These are phyloP conservation scores for Exserohilum turcica DNA, from an alignment of 2,329 filamentous ascomycete species.

Conservation along the genomic window DNA sequence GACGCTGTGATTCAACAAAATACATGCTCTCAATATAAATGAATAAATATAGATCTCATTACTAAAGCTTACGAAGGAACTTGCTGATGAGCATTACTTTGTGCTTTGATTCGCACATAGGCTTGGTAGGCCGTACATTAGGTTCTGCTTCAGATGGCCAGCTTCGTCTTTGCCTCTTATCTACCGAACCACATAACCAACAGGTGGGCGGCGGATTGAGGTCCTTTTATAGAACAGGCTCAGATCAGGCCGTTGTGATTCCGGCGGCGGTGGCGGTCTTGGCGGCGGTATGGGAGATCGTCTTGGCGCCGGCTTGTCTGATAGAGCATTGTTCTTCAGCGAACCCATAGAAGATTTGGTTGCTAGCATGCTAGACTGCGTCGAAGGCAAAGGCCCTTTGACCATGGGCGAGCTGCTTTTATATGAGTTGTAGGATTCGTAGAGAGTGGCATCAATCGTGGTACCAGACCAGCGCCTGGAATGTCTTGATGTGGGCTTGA, in stretches of 20 bases:
- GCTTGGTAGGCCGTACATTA: neutral
- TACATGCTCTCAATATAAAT: neutral
- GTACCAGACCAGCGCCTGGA: conserved; percentile 27
- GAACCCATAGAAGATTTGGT: conserved; percentile 10
- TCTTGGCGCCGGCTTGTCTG: conserved; percentile 16
- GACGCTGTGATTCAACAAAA: neutral
- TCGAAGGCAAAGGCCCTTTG: conserved; percentile 19
- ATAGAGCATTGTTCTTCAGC: conserved; percentile 10
- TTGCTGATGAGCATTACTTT: neutral
- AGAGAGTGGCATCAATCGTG: conserved; percentile 29
- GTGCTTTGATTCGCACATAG: neutral
- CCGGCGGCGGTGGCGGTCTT: conserved; percentile 28
- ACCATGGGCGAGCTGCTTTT: conserved; percentile 9
- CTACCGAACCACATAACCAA: conserved; percentile 11
- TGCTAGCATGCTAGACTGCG: conserved; percentile 26
- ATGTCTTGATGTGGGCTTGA: conserved; percentile 8
- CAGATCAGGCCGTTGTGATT: conserved; percentile 29
- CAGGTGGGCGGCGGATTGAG: conserved; percentile 9
- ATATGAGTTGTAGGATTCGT: conserved; percentile 18
- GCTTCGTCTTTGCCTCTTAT: neutral
- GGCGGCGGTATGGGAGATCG: conserved; percentile 16
- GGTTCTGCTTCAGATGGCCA: neutral
- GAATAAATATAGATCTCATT: neutral
- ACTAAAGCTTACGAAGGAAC: neutral
- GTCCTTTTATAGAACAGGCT: conserved; percentile 22